phyloP scores from a whole-genome alignment of 1,284 basidiomycete species.

The Cutaneotrichosporon arboriforme region DNA sequence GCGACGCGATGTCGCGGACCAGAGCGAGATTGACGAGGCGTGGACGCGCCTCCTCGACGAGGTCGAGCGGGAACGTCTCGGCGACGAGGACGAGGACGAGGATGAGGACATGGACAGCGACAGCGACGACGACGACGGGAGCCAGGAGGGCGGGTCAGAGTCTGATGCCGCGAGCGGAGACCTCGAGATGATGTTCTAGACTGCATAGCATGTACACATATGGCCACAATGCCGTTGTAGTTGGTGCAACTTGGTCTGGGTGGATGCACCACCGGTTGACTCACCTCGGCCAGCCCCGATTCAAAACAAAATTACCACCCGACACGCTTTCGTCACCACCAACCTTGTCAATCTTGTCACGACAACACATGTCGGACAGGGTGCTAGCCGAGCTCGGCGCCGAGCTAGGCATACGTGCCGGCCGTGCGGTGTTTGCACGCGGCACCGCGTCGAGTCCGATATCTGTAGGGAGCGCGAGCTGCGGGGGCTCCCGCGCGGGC shows the following conservation, averaged over 20 bases:
- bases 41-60: constrained; percentile 21
- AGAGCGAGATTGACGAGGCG: constrained; percentile 20
- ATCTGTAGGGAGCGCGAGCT: constrained; percentile 14
- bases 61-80: constrained; percentile 4
- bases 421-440: constrained; percentile 1
- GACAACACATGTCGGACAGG: background rate
- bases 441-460: constrained; percentile 24
- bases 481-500: constrained; percentile 10
- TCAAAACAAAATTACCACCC: background rate
- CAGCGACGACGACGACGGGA: constrained; percentile 14
- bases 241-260: background rate
- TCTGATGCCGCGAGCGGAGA: constrained; percentile 11
- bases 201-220: constrained; percentile 2
- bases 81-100: constrained; percentile 13
- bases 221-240: background rate
- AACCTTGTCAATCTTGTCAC: background rate
- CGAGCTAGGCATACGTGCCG: constrained; percentile 1
- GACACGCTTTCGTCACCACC: background rate
- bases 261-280: too few relatives aligned
- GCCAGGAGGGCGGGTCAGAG: constrained; percentile 15
- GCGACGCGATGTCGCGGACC: constrained; percentile 17
- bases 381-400: background rate
- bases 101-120: constrained; percentile 16
- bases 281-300: too few relatives aligned
- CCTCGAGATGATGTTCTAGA: constrained; percentile 15